Conservation (phyloP, 495 filamentous ascomycete species). For the Durotheca rogersii region DNA sequence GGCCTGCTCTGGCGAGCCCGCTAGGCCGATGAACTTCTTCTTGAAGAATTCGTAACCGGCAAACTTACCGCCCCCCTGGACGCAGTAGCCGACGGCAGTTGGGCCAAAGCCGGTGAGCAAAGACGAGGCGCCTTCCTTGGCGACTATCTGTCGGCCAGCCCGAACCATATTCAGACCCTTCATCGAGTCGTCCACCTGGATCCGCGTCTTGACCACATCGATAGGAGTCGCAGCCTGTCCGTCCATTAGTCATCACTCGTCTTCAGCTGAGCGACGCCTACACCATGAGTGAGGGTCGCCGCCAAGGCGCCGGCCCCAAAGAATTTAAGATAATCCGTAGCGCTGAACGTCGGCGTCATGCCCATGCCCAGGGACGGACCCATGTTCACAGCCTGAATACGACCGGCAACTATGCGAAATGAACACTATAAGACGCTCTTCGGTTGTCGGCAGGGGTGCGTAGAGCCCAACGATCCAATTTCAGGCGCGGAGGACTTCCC, state of each 20-base stretch:
- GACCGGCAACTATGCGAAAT: too few relatives aligned
- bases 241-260: conserved; percentile 29
- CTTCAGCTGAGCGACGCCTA: conserved; percentile 75
- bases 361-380: too few relatives aligned
- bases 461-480: too few relatives aligned
- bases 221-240: conserved; percentile 49
- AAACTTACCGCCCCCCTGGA: conserved; percentile 78
- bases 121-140: conserved; percentile 69
- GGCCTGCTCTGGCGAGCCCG: conserved; percentile 63
- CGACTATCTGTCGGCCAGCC: conserved; percentile 67
- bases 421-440: too few relatives aligned
- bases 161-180: conserved; percentile 74
- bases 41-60: conserved; percentile 81
- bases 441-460: too few relatives aligned
- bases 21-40: conserved; percentile 68
- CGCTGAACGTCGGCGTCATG: conserved; percentile 32
- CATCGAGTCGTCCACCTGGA: conserved; percentile 72
- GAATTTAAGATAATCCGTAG: conserved; percentile 62
- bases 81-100: conserved; percentile 72
- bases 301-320: conserved; percentile 82
- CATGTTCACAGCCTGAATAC: too few relatives aligned
- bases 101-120: conserved; percentile 74
- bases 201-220: conserved; percentile 68
- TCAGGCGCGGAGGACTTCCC: too few relatives aligned
- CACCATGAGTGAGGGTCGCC: conserved; percentile 82